These are phyloP conservation scores for Catharanthus roseus DNA, from an alignment of 257 asterid genomes.

Conservation along the genomic window DNA sequence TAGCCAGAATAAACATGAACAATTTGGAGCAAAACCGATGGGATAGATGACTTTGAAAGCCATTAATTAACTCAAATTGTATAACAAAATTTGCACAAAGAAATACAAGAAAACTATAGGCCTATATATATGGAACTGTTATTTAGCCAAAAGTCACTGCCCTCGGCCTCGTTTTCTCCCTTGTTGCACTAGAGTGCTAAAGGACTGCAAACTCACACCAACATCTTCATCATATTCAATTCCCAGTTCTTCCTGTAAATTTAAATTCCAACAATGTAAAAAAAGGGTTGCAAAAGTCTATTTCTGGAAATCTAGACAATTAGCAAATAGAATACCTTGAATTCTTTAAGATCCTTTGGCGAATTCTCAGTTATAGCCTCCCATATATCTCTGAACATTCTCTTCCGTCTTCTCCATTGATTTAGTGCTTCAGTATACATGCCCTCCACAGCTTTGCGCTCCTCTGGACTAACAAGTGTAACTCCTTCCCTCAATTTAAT, in stretches of 20 bases:
- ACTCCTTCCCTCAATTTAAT: conserved; percentile 72
- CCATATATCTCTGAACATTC: conserved; percentile 93
- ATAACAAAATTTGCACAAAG: background rate
- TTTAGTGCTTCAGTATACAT: conserved; percentile 39
- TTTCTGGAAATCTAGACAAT: background rate
- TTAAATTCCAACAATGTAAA: conserved; percentile 3
- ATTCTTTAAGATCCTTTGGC: conserved; percentile 77
- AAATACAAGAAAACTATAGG: background rate
- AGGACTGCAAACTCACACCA: conserved; percentile 77
- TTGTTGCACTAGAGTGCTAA: conserved; percentile 40
- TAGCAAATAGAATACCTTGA: conserved; percentile 45
- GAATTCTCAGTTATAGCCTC: conserved; percentile 91
- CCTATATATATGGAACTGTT: background rate
- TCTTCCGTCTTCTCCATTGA: conserved; percentile 89
- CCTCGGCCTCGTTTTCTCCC: conserved; percentile 59
- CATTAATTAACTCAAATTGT: background rate
- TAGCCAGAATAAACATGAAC: background rate
- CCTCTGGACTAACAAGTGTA: conserved; percentile 77
- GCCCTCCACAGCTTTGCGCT: conserved; percentile 61
- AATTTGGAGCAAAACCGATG: background rate
- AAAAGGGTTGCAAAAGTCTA: conserved; percentile 3
- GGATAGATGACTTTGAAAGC: background rate
- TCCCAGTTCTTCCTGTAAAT: conserved; percentile 85
- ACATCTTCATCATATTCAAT: conserved; percentile 86
- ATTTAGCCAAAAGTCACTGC: conserved; percentile 16